Conservation (phyloP, 2,329 filamentous ascomycete species). For the Aureobasidium sp. region DNA sequence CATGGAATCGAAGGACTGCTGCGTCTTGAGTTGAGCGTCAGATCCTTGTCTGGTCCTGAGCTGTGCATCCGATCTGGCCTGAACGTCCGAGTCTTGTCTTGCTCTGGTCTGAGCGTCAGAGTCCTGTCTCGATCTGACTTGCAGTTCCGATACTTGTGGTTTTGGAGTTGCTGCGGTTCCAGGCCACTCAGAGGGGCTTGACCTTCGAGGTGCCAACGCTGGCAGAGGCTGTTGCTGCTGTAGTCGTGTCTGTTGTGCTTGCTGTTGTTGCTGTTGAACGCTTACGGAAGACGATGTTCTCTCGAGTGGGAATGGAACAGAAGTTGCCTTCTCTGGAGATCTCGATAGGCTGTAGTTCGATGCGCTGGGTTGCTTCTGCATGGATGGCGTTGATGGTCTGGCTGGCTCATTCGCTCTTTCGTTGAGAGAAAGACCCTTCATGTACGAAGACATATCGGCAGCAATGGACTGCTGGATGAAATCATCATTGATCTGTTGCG, state of each 20-base stretch:
- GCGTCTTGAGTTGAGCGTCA: background rate
- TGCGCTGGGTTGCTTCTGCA: constrained; percentile 16
- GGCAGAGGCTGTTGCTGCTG: constrained; percentile 30
- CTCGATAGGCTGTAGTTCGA: background rate
- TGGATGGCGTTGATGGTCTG: background rate
- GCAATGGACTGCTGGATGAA: constrained; percentile 44
- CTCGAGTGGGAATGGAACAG: background rate
- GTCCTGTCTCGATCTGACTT: background rate
- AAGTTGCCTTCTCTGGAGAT: constrained; percentile 1
- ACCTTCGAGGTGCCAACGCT: constrained; percentile 19
- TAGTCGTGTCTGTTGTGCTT: background rate
- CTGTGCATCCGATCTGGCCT: background rate
- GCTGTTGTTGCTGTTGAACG: constrained; percentile 1
- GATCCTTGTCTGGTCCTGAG: background rate
- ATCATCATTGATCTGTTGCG: constrained; percentile 35
- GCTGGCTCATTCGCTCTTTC: constrained; percentile 17
- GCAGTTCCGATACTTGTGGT: background rate
- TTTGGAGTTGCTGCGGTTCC: background rate
- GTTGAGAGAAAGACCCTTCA: constrained; percentile 29
- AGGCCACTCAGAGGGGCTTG: background rate
- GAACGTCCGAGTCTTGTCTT: constrained; percentile 6
- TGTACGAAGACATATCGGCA: constrained; percentile 35
- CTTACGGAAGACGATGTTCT: constrained; percentile 1
- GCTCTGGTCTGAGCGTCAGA: background rate
- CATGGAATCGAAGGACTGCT: constrained; percentile 6